Evolutionary conservation across 805 yeast species (phyloP).

Genomic region (Candida ovalis): DNA sequence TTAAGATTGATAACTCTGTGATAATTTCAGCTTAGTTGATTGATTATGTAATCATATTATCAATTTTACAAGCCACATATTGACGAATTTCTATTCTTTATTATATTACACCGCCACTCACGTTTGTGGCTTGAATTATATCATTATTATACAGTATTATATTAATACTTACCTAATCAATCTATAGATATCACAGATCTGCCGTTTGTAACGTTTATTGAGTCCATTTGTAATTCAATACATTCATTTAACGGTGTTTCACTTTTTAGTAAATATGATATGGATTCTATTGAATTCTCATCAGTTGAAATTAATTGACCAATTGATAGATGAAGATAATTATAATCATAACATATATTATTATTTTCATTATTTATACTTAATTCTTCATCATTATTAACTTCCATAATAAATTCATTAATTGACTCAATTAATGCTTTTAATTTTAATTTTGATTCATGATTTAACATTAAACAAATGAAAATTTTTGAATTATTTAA

Average conservation of each 20-base stretch:
- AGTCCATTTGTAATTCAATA: not conserved
- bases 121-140: too few species aligned
- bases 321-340: conserved; percentile 13
- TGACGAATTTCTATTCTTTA: too few species aligned
- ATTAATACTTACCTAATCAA: too few species aligned
- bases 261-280: not conserved
- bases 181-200: too few species aligned
- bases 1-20: too few species aligned
- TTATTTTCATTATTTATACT: not conserved
- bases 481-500: conserved; percentile 13
- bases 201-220: not conserved
- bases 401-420: conserved; percentile 6
- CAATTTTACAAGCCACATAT: too few species aligned
- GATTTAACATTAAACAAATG: conserved; percentile 13
- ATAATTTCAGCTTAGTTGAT: too few species aligned
- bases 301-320: conserved; percentile 2
- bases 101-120: too few species aligned
- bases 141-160: too few species aligned
- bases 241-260: not conserved
- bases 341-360: conserved; percentile 5
- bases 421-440: conserved; percentile 7
- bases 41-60: too few species aligned
- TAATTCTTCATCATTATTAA: not conserved
- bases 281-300: not conserved
- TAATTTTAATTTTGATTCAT: not conserved